phyloP scores from a whole-genome alignment of 1,139 yeast species.

The Meyerozyma guilliermondii region DNA sequence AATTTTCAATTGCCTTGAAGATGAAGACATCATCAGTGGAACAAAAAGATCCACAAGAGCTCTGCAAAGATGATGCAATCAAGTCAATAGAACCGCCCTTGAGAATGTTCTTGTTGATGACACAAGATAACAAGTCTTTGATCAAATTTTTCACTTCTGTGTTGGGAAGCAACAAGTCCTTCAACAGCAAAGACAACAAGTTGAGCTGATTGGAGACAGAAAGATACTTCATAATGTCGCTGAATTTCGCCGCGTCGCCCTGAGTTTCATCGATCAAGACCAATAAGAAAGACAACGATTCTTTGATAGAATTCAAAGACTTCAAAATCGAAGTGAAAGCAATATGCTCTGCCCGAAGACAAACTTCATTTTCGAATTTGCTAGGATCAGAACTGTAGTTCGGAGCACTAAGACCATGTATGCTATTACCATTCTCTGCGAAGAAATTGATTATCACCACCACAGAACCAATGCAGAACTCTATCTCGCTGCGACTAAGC shows the following conservation, averaged over 20 bases:
- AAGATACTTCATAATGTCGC: slow-evolving; percentile 67
- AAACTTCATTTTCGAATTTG: slow-evolving; percentile 54
- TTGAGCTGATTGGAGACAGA: slow-evolving; percentile 63
- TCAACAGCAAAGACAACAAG: slow-evolving; percentile 62
- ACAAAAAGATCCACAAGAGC: slow-evolving; percentile 92
- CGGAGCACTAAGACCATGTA: slow-evolving; percentile 59
- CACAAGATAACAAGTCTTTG: slow-evolving; percentile 81
- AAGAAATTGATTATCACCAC: slow-evolving; percentile 58
- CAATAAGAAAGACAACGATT: slow-evolving; percentile 82
- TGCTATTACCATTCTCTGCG: slow-evolving; percentile 51
- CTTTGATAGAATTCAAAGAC: slow-evolving; percentile 75
- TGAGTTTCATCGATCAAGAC: slow-evolving; percentile 75
- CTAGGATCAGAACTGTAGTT: slow-evolving; percentile 44
- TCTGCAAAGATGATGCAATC: slow-evolving; percentile 83
- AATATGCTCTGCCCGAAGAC: slow-evolving; percentile 87
- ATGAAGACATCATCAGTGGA: slow-evolving; percentile 90
- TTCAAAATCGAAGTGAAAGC: slow-evolving; percentile 78
- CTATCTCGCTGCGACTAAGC: slow-evolving; percentile 52
- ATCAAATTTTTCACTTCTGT: slow-evolving; percentile 61
- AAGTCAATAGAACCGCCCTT: slow-evolving; percentile 93
- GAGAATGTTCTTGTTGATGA: slow-evolving; percentile 81
- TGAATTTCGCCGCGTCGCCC: slow-evolving; percentile 36
- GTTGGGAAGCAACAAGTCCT: slow-evolving; percentile 64
- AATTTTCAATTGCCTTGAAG: slow-evolving; percentile 88
- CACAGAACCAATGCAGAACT: slow-evolving; percentile 63